phyloP scores from a whole-genome alignment of 257 asterid genomes.

The Przewalskia tangutica region DNA sequence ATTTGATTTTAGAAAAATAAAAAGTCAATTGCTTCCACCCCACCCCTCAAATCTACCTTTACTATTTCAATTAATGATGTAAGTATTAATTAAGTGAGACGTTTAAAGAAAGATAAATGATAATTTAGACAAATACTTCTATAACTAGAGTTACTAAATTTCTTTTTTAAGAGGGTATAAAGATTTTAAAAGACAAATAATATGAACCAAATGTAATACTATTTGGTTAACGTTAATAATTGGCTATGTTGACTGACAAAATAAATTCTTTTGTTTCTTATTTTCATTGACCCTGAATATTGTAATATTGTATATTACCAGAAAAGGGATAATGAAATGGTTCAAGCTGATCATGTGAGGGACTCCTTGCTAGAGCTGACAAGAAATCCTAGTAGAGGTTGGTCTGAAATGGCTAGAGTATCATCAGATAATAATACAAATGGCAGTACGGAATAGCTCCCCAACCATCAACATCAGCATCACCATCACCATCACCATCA shows the following conservation, averaged over 20 bases:
- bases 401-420: slow-evolving; percentile 22
- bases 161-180: neutral
- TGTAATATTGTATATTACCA: slow-evolving; percentile 4
- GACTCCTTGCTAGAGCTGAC: slow-evolving; percentile 75
- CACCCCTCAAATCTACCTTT: neutral
- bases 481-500: too few relatives aligned
- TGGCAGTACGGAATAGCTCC: slow-evolving; percentile 15
- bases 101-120: neutral
- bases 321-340: slow-evolving; percentile 52
- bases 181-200: neutral
- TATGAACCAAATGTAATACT: neutral
- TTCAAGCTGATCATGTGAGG: slow-evolving; percentile 71
- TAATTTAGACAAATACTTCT: neutral
- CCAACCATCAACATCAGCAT: slow-evolving; percentile 16
- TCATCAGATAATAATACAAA: slow-evolving; percentile 14
- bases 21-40: neutral
- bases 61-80: neutral
- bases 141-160: neutral
- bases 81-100: neutral
- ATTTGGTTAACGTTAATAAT: neutral
- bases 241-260: neutral
- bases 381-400: slow-evolving; percentile 42
- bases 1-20: neutral
- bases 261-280: neutral
- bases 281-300: neutral